Evolutionary conservation across 805 yeast species (phyloP).

Genomic region (Saccharomycopsis amapae): DNA sequence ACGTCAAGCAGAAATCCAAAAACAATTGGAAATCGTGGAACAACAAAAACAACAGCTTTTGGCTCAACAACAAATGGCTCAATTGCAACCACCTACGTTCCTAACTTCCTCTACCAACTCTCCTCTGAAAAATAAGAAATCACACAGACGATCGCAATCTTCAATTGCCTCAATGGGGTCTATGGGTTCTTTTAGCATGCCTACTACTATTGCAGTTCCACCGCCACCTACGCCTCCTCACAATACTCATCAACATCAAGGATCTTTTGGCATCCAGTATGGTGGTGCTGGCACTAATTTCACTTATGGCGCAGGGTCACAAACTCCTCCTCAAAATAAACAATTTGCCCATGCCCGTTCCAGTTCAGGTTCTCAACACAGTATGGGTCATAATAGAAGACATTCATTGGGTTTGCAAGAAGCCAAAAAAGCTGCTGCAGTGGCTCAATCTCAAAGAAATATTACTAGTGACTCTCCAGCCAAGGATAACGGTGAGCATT

Average conservation of each 20-base stretch:
- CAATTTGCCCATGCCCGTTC: slow-evolving; percentile 4
- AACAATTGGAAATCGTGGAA: slow-evolving; percentile 85
- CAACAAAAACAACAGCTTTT: slow-evolving; percentile 85
- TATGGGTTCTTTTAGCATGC: slow-evolving; percentile 29
- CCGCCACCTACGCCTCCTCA: slow-evolving; percentile 25
- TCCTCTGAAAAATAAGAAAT: slow-evolving; percentile 25
- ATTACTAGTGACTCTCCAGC: slow-evolving; percentile 12
- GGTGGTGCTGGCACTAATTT: slow-evolving; percentile 20
- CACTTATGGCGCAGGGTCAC: slow-evolving; percentile 12
- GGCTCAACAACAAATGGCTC: slow-evolving; percentile 43
- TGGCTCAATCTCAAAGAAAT: slow-evolving; percentile 61
- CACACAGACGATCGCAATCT: slow-evolving; percentile 46
- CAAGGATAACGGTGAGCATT: slow-evolving; percentile 22
- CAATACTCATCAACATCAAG: slow-evolving; percentile 13
- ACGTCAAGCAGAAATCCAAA: slow-evolving; percentile 58
- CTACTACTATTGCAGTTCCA: slow-evolving; percentile 13
- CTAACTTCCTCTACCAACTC: slow-evolving; percentile 25
- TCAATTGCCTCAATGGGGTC: slow-evolving; percentile 31
- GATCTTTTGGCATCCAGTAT: slow-evolving; percentile 18
- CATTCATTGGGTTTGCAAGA: slow-evolving; percentile 88
- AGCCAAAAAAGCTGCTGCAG: slow-evolving; percentile 96
- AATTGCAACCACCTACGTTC: slow-evolving; percentile 23
- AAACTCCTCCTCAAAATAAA: neutral
- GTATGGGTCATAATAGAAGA: slow-evolving; percentile 76
- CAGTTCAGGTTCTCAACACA: slow-evolving; percentile 24